Percentiles rank a stretch among this genome's conserved stretches.
These are phyloP conservation scores for Geotrichum citri-aurantii DNA, from an alignment of 1,139 yeast species.

Conservation along the genomic window DNA sequence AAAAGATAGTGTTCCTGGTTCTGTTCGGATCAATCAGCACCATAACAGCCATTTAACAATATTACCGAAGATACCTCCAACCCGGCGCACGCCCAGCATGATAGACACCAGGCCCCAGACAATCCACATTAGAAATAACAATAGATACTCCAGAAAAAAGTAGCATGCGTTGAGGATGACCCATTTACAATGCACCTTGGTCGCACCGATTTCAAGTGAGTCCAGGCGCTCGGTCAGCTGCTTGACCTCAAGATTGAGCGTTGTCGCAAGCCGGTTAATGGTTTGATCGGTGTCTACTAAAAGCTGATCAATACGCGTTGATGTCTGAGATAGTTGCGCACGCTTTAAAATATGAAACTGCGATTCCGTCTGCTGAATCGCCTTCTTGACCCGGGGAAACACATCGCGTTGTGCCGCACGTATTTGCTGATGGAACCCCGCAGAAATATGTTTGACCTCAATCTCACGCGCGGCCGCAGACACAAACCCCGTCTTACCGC, in stretches of 20 bases:
- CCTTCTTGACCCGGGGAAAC: background rate
- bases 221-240: slow-evolving; percentile 67
- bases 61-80: background rate
- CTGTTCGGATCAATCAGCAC: background rate
- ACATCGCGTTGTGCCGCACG: background rate
- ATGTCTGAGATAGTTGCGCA: slow-evolving; percentile 14
- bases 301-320: slow-evolving; percentile 15
- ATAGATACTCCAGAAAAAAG: slow-evolving; percentile 44
- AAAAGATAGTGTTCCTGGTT: no score
- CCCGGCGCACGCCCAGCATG: background rate
- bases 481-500: background rate
- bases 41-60: background rate
- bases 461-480: background rate
- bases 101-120: slow-evolving; percentile 45
- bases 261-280: slow-evolving; percentile 77
- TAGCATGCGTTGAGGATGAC: slow-evolving; percentile 20
- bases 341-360: background rate
- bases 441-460: background rate
- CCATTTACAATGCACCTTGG: background rate
- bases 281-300: slow-evolving; percentile 69
- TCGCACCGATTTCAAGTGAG: slow-evolving; percentile 30
- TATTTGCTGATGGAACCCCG: background rate
- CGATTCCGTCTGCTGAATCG: background rate
- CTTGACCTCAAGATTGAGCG: slow-evolving; percentile 65
- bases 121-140: slow-evolving; percentile 58